These are phyloP conservation scores for Pyrenophora graminea DNA, from an alignment of 2,329 filamentous ascomycete genomes.

Conservation along the genomic window DNA sequence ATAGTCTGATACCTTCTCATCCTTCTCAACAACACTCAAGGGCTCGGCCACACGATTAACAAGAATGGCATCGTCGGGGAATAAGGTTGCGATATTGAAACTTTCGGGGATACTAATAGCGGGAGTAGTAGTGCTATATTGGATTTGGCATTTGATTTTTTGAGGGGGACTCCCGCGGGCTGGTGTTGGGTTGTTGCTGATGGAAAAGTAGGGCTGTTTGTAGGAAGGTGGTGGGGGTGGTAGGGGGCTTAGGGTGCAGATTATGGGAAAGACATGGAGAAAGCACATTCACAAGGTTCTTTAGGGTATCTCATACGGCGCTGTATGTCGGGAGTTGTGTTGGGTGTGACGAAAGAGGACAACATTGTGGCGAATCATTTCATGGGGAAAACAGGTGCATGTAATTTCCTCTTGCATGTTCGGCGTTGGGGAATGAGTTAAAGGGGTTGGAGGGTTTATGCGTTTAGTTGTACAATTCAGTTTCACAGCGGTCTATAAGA, in stretches of 20 bases:
- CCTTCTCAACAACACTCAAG: constrained; percentile 79
- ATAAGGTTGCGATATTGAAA: constrained; percentile 89
- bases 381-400: not conserved
- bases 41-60: constrained; percentile 81
- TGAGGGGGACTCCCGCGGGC: not conserved
- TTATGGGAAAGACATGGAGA: too few species aligned
- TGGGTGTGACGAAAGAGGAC: not conserved
- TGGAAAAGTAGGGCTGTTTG: too few species aligned
- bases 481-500: constrained; percentile 1
- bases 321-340: too few species aligned
- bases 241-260: too few species aligned
- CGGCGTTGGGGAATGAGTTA: not conserved
- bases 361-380: not conserved
- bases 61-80: constrained; percentile 88
- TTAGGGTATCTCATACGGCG: too few species aligned
- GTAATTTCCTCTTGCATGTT: not conserved
- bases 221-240: too few species aligned
- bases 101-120: constrained; percentile 81
- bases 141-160: constrained; percentile 54
- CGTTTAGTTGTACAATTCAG: not conserved
- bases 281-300: too few species aligned
- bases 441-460: not conserved
- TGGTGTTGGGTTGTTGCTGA: too few species aligned
- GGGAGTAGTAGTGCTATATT: constrained; percentile 74
- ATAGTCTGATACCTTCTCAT: constrained; percentile 87